Conservation (phyloP, 345 rosid genomes). For the Eutrema japonicum region DNA sequence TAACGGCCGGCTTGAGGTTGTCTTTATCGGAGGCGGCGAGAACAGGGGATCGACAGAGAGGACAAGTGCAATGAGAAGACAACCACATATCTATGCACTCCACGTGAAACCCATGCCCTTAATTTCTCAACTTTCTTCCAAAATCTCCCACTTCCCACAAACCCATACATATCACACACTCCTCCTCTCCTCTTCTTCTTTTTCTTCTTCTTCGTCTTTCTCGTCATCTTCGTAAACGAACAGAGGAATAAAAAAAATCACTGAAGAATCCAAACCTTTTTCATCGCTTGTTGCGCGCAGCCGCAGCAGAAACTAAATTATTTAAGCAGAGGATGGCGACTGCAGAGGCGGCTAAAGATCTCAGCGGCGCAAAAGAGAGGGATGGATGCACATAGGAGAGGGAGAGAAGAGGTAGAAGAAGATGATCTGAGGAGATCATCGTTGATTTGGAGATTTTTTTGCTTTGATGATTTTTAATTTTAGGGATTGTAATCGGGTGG, state of each 20-base stretch:
- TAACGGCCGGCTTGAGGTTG: conserved; percentile 39
- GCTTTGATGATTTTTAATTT: no score
- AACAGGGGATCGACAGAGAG: conserved; percentile 61
- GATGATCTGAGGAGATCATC: no score
- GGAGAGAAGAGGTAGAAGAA: no score
- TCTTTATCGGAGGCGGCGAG: conserved; percentile 15
- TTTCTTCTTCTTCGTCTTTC: conserved; percentile 13
- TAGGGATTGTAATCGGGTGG: no score
- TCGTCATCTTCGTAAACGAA: conserved; percentile 50
- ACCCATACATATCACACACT: conserved; percentile 76
- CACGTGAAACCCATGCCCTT: conserved; percentile 77
- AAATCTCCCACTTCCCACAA: conserved; percentile 63
- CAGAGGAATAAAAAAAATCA: conserved; percentile 65
- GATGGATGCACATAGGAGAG: no score
- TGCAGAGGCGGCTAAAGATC: no score
- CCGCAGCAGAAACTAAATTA: background rate
- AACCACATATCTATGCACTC: conserved; percentile 91
- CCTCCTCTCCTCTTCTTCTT: conserved; percentile 45
- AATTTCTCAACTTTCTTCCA: conserved; percentile 60
- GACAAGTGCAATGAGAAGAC: conserved; percentile 68
- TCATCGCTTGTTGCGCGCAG: conserved; percentile 21
- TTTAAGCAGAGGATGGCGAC: no score
- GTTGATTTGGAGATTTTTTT: no score
- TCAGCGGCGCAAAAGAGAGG: no score
- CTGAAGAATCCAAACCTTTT: conserved; percentile 65